Base-by-base conservation (phyloP, 2,329 filamentous ascomycete species). In the Graphilbum fragrans region DNA sequence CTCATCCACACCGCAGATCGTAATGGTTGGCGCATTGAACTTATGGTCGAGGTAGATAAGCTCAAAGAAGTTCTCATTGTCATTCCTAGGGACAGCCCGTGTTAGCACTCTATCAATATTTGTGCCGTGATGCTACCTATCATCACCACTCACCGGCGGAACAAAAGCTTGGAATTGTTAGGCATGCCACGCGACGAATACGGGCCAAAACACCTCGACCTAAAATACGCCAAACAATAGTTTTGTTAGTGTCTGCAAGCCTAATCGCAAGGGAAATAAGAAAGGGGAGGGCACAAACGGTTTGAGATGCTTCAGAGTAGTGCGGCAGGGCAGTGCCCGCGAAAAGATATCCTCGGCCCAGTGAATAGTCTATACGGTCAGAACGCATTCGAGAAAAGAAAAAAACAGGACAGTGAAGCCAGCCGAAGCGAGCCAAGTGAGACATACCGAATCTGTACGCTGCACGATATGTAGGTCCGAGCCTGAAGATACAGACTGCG, bases 291-390 rank as follows among this genome's bases (percentile, higher is more conserved):
- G 18, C 21, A 41, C 27, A 22, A 9, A 41, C 43, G 49, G 47
- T 38, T 52, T 55, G 12, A 60, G 47, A 37, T 66, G 59, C 48
- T 64, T 67, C 39, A 77, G 55, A 5, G 63, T 59, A 5, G 71
- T 76, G 12, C 66, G 61, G 11, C 65, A 66, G 1, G 72, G 64
- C 32, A 74, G 57, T 0, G 70, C 69, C 18, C 69, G 59, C 1
- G 70, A 69, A 47, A 80, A 79, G 20, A 80, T 74, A 33, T 71
- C 65, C 49, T 77, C 67, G 6, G 74, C 72, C 76, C 76, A 80
- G 51, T 80, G 74, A 45, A 40, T 23, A 25, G 19, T 29, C 23
- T 21, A 4, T 14, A n/a, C 3, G 6, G 33, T 37, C 14, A 40
- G 38, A 12, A 23, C 6, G n/a, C 7, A 7, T 14, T 14, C 25